Percentiles rank a stretch among this genome's conserved stretches.
These are phyloP conservation scores for Nemania abortiva DNA, from an alignment of 2,329 filamentous ascomycete genomes.

Conservation along the genomic window DNA sequence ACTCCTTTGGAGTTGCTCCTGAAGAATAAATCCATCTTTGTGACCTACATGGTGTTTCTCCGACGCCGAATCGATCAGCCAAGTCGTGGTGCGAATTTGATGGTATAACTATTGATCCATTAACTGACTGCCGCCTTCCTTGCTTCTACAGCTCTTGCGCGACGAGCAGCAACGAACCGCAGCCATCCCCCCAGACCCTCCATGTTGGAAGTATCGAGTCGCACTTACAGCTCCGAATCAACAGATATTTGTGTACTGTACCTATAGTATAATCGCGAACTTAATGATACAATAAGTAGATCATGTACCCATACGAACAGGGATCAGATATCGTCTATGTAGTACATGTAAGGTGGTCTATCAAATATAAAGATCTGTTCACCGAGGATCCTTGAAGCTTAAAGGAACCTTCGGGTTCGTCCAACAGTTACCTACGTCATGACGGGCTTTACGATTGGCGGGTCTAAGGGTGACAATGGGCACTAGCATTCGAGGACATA, in stretches of 20 bases:
- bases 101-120: constrained; percentile 21
- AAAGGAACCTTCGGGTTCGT: constrained; percentile 2
- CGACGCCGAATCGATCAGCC: constrained; percentile 11
- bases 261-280: not conserved
- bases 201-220: constrained; percentile 21
- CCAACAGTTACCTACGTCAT: constrained; percentile 21
- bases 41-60: constrained; percentile 47
- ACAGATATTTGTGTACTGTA: not conserved
- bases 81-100: not conserved
- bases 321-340: constrained; percentile 1
- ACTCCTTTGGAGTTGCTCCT: constrained; percentile 46
- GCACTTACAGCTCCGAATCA: constrained; percentile 22
- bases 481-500: constrained; percentile 10
- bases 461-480: constrained; percentile 16
- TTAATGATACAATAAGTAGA: not conserved
- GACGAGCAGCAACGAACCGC: not conserved
- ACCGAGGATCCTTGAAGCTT: not conserved
- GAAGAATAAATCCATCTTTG: constrained; percentile 48
- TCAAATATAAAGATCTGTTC: constrained; percentile 4
- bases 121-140: constrained; percentile 33
- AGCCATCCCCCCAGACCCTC: constrained; percentile 5
- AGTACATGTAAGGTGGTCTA: not conserved
- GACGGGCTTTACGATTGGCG: not conserved
- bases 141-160: not conserved
- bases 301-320: not conserved